phyloP scores from a whole-genome alignment of 768 basidiomycete species.

The Suillus bovinus region DNA sequence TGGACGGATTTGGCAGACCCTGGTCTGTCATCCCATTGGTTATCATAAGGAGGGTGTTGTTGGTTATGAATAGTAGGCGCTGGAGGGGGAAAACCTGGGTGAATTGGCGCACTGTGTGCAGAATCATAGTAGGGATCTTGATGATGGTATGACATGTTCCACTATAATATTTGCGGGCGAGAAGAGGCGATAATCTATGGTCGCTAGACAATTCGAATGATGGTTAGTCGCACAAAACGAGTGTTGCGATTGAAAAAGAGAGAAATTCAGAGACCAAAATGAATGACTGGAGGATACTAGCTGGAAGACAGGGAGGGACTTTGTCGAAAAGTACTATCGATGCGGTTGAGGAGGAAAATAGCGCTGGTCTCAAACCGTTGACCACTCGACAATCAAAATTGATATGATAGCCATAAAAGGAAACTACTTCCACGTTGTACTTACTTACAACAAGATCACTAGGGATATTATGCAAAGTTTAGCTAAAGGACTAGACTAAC shows the following conservation, averaged over 20 bases:
- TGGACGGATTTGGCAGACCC: conserved; percentile 59
- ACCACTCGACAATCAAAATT: conserved; percentile 12
- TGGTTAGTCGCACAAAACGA: conserved; percentile 3
- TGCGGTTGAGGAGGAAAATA: conserved; percentile 8
- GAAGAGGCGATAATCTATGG: background rate
- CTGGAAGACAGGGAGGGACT: conserved; percentile 1
- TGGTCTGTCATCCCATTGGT: conserved; percentile 46
- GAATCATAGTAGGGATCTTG: conserved; percentile 50
- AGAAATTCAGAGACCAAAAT: conserved; percentile 1
- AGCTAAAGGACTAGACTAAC: too few relatives aligned
- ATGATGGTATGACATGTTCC: conserved; percentile 52
- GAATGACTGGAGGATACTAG: conserved; percentile 18
- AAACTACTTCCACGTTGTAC: background rate
- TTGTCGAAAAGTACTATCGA: conserved; percentile 12
- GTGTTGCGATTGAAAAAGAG: background rate
- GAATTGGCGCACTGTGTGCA: conserved; percentile 25
- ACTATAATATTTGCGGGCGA: background rate
- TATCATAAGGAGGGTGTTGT: conserved; percentile 42
- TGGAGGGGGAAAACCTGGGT: conserved; percentile 38
- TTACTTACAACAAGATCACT: background rate
- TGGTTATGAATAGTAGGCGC: conserved; percentile 33
- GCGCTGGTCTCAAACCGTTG: background rate
- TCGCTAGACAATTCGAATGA: background rate
- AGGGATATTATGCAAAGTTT: too few relatives aligned
- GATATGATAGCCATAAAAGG: conserved; percentile 4